phyloP scores from a whole-genome alignment of 148 eudicot genomes.

The Rhododendron kiyosumense region DNA sequence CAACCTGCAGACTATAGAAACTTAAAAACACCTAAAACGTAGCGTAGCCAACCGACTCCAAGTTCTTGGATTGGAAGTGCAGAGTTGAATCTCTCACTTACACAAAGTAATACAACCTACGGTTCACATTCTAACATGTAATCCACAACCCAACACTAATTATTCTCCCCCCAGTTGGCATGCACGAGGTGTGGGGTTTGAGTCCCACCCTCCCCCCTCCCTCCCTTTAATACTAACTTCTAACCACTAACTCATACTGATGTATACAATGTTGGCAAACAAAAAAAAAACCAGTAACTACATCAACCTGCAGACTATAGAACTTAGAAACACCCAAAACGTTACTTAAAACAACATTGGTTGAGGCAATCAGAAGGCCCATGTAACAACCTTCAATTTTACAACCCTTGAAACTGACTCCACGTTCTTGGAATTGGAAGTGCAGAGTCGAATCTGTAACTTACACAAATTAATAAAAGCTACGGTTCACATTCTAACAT shows the following conservation, averaged over 20 bases:
- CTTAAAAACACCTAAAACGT: not conserved
- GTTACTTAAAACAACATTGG: not conserved
- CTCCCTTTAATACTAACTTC: not conserved
- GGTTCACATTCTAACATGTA: not conserved
- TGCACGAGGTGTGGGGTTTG: too few relatives aligned
- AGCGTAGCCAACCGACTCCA: not conserved
- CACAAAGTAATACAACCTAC: not conserved
- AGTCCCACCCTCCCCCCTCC: too few relatives aligned
- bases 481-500: not conserved
- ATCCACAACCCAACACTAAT: not conserved
- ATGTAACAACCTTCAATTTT: not conserved
- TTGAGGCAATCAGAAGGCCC: constrained; percentile 1
- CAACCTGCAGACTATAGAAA: not conserved
- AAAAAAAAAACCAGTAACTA: not conserved
- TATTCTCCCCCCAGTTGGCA: not conserved
- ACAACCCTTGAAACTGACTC: not conserved
- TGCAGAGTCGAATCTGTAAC: not conserved
- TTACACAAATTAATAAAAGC: not conserved
- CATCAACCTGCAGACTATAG: not conserved
- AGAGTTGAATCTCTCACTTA: not conserved
- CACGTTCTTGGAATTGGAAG: not conserved
- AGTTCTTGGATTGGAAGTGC: not conserved
- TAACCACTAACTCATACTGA: not conserved
- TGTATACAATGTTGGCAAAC: not conserved
- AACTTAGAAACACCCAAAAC: not conserved